phyloP scores from a whole-genome alignment of 2,329 filamentous ascomycete species.

The Ceratocystis diversiconidia region DNA sequence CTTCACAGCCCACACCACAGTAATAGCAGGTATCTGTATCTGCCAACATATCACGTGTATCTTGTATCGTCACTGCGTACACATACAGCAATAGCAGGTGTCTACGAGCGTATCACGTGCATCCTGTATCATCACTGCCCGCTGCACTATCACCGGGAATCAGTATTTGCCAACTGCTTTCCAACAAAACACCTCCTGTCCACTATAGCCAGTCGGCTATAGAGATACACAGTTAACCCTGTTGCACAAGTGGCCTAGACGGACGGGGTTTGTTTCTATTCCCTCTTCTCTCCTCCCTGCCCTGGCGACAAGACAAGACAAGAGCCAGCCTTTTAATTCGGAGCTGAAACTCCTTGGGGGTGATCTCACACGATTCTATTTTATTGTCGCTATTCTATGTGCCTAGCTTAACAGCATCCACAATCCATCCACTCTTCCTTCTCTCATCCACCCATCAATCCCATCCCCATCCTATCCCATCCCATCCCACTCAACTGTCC shows the following conservation, averaged over 20 bases:
- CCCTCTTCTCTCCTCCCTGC: background rate
- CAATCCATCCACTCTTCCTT: background rate
- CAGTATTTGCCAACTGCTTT: too few species aligned
- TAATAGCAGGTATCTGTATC: too few species aligned
- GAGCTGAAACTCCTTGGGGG: slow-evolving; percentile 8
- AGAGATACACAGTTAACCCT: background rate
- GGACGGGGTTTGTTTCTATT: background rate
- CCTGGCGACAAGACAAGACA: background rate
- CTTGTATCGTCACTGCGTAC: too few species aligned
- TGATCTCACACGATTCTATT: background rate
- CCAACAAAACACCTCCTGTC: too few species aligned
- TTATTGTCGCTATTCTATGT: background rate
- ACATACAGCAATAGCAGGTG: too few species aligned
- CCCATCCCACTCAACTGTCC: background rate
- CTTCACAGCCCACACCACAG: too few species aligned
- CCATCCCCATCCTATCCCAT: too few species aligned
- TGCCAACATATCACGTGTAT: too few species aligned
- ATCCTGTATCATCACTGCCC: too few species aligned
- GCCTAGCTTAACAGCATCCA: background rate
- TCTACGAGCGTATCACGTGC: too few species aligned
- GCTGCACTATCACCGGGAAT: too few species aligned
- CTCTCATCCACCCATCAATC: background rate
- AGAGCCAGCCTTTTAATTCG: slow-evolving; percentile 6
- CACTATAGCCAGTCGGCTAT: too few species aligned
- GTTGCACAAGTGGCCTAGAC: background rate